These are phyloP conservation scores for Termitomyces sp. DNA, from an alignment of 768 basidiomycete genomes.

Conservation along the genomic window DNA sequence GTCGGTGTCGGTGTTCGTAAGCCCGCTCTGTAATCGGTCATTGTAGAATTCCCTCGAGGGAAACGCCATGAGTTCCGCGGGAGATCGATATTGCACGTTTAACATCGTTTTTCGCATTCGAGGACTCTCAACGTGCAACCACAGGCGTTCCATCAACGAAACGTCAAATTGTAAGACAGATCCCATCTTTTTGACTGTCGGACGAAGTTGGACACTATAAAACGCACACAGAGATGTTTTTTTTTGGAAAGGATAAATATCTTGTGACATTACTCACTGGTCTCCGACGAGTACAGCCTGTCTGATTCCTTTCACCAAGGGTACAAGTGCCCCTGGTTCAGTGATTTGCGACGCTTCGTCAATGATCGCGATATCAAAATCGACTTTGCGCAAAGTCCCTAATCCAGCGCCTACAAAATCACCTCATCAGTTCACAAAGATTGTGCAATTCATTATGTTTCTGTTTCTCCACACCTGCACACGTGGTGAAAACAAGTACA, in stretches of 20 bases:
- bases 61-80: slow-evolving; percentile 50
- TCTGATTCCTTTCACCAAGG: slow-evolving; percentile 58
- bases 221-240: no score
- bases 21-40: slow-evolving; percentile 43
- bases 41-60: slow-evolving; percentile 65
- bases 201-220: slow-evolving; percentile 59
- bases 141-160: slow-evolving; percentile 59
- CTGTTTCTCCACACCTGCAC: slow-evolving; percentile 51
- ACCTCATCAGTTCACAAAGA: background rate
- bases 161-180: slow-evolving; percentile 52
- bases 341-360: slow-evolving; percentile 73
- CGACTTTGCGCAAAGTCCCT: slow-evolving; percentile 47
- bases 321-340: slow-evolving; percentile 60
- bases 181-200: slow-evolving; percentile 56
- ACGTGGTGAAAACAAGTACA: slow-evolving; percentile 59
- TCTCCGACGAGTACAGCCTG: slow-evolving; percentile 63
- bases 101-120: slow-evolving; percentile 57
- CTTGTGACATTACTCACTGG: slow-evolving; percentile 50
- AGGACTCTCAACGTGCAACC: slow-evolving; percentile 29
- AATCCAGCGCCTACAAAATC: slow-evolving; percentile 42
- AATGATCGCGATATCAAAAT: slow-evolving; percentile 60
- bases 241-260: background rate
- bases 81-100: slow-evolving; percentile 66
- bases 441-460: no score
- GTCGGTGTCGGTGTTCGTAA: slow-evolving; percentile 29